Evolutionary conservation across 495 filamentous ascomycete genomes (phyloP).

Genomic region (Lophiotrema nucula): DNA sequence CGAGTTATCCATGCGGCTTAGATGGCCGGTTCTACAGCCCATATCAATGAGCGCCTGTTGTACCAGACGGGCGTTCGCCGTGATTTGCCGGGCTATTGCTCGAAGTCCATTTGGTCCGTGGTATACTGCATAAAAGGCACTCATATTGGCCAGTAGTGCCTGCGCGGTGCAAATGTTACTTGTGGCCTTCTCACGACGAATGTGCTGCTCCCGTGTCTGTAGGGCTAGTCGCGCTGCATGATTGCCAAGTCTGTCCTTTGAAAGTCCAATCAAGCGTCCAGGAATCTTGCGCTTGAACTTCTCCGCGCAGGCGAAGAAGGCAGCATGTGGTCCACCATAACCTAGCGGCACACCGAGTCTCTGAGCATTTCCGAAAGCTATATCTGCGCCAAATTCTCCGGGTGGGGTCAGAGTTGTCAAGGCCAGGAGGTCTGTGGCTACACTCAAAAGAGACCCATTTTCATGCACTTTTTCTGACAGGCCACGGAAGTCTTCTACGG

Average conservation of each 20-base stretch:
- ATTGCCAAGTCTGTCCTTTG: constrained; percentile 84
- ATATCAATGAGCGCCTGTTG: constrained; percentile 64
- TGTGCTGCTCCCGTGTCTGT: constrained; percentile 96
- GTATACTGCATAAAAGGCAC: constrained; percentile 95
- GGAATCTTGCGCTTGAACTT: constrained; percentile 97
- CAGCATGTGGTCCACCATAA: constrained; percentile 92
- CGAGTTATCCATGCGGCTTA: constrained; percentile 54
- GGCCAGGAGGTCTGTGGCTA: constrained; percentile 88
- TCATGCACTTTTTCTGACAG: constrained; percentile 77
- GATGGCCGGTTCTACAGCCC: constrained; percentile 62
- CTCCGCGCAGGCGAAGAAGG: constrained; percentile 92
- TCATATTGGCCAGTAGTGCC: constrained; percentile 95
- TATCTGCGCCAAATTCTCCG: constrained; percentile 94
- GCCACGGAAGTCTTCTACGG: constrained; percentile 69
- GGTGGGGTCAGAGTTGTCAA: constrained; percentile 88
- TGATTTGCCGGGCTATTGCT: constrained; percentile 76
- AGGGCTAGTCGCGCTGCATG: constrained; percentile 83
- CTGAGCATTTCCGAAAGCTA: constrained; percentile 96
- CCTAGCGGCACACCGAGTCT: constrained; percentile 92
- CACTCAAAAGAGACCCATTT: constrained; percentile 77
- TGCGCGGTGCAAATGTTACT: constrained; percentile 99
- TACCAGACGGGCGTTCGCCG: constrained; percentile 67
- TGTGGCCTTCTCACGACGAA: constrained; percentile 94
- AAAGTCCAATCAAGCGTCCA: constrained; percentile 86
- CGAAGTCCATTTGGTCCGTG: constrained; percentile 86